A percentile compares a stretch with the other conserved stretches of the same genome.
Evolutionary conservation across 768 basidiomycete genomes (phyloP).

Genomic region (Pilatotrama ljubarskyi): DNA sequence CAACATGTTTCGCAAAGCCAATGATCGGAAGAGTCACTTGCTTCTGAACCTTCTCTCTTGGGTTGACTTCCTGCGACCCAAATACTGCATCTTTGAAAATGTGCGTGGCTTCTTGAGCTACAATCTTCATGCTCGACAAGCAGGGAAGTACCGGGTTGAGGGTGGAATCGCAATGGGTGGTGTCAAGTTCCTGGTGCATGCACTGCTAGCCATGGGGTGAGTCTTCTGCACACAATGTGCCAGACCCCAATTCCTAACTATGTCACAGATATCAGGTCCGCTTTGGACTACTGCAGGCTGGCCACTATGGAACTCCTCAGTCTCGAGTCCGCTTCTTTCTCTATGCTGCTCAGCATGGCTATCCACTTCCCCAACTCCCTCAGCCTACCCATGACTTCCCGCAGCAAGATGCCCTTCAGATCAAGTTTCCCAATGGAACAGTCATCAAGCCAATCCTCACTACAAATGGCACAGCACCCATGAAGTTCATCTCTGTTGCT

Average conservation of each 20-base stretch:
- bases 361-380: constrained; percentile 41
- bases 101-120: constrained; percentile 46
- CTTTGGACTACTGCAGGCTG: constrained; percentile 46
- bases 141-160: constrained; percentile 43
- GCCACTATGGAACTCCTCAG: constrained; percentile 50
- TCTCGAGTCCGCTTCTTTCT: constrained; percentile 49
- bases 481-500: constrained; percentile 53
- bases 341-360: constrained; percentile 41
- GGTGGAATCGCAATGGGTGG: constrained; percentile 77
- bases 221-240: background rate
- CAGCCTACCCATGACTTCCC: constrained; percentile 47
- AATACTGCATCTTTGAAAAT: constrained; percentile 51
- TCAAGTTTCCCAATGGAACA: constrained; percentile 49
- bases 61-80: constrained; percentile 43
- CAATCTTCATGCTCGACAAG: constrained; percentile 40
- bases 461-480: constrained; percentile 49
- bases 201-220: constrained; percentile 67
- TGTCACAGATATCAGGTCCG: constrained; percentile 44
- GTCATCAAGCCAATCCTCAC: constrained; percentile 47
- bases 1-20: constrained; percentile 69
- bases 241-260: background rate
- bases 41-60: constrained; percentile 57
- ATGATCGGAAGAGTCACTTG: constrained; percentile 67
- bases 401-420: constrained; percentile 41
- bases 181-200: constrained; percentile 62